phyloP scores from a whole-genome alignment of 306 rosid species.

The Dryas alaskensis region DNA sequence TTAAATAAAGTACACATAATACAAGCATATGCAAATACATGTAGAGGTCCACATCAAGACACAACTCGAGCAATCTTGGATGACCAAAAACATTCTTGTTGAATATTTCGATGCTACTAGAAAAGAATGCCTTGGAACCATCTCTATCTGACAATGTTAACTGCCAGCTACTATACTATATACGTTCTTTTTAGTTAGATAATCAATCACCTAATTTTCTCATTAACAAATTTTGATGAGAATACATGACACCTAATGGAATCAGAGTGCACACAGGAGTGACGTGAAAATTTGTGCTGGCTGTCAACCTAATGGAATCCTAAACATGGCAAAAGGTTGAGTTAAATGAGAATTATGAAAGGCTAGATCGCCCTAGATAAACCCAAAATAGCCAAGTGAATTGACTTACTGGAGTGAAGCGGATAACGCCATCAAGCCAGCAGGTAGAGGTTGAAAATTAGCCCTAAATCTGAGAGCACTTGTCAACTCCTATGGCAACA shows the following conservation, averaged over 20 bases:
- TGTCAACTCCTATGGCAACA: constrained; percentile 87
- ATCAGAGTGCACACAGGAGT: constrained; percentile 3
- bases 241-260: neutral
- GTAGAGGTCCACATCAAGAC: neutral
- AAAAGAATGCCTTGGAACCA: neutral
- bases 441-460: constrained; percentile 65
- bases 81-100: neutral
- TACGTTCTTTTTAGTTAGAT: neutral
- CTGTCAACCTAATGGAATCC: constrained; percentile 43
- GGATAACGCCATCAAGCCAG: constrained; percentile 66
- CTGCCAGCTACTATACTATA: neutral
- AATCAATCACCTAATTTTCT: too few species aligned
- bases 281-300: constrained; percentile 12
- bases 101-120: neutral
- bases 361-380: constrained; percentile 52
- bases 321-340: constrained; percentile 41
- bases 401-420: constrained; percentile 74
- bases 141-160: neutral
- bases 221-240: neutral
- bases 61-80: neutral
- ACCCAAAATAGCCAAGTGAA: constrained; percentile 50
- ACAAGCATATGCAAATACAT: neutral
- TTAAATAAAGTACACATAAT: too few species aligned
- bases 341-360: constrained; percentile 41
- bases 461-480: constrained; percentile 71